phyloP scores from a whole-genome alignment of 1,284 basidiomycete species.

The Ustilago trichophora region DNA sequence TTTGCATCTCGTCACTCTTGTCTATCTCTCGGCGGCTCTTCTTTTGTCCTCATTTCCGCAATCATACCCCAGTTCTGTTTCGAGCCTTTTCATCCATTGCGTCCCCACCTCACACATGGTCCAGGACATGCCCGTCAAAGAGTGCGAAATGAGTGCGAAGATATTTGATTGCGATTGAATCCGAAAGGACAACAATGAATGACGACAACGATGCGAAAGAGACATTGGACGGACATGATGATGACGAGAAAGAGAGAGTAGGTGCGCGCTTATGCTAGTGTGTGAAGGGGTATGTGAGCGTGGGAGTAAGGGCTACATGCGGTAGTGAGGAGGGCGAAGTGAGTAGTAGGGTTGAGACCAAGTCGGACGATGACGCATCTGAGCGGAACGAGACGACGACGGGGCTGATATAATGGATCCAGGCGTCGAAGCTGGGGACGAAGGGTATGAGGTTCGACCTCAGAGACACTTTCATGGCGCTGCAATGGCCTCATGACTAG shows the following conservation, averaged over 20 bases:
- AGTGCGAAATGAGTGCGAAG: too few relatives aligned
- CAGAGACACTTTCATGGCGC: too few relatives aligned
- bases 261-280: neutral
- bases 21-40: neutral
- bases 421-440: too few relatives aligned
- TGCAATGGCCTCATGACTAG: neutral
- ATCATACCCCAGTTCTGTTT: slow-evolving; percentile 13
- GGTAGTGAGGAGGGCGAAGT: too few relatives aligned
- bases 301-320: too few relatives aligned
- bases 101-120: too few relatives aligned
- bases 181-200: slow-evolving; percentile 1
- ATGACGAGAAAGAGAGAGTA: neutral
- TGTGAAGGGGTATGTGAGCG: neutral
- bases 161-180: neutral
- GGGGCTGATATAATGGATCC: too few relatives aligned
- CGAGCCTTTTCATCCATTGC: neutral
- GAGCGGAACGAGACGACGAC: too few relatives aligned
- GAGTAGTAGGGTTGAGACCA: too few relatives aligned
- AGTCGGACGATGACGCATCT: too few relatives aligned
- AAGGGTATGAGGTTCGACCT: too few relatives aligned
- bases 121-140: too few relatives aligned
- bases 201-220: slow-evolving; percentile 2
- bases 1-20: neutral
- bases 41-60: neutral
- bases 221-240: slow-evolving; percentile 1